Percentiles rank a stretch among this genome's conserved stretches.
Evolutionary conservation across 169 alveolate genomes (phyloP).

Genomic region (Plasmodium yoelii): DNA sequence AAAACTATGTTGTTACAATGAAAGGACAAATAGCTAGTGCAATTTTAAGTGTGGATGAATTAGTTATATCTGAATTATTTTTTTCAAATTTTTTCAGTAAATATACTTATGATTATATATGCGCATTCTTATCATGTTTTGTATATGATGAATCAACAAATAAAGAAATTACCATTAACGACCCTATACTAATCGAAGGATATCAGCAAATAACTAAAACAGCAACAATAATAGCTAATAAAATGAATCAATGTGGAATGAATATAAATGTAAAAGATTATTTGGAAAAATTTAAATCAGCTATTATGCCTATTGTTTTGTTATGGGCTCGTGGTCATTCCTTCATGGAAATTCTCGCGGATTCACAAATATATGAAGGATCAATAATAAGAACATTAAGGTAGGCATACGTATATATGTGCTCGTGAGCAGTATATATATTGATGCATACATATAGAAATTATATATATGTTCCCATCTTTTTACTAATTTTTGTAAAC

Average conservation of each 20-base stretch:
- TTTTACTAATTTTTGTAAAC: background rate
- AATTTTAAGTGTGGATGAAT: conserved; percentile 98
- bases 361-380: conserved; percentile 97
- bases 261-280: conserved; percentile 91
- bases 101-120: conserved; percentile 92
- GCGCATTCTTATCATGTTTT: conserved; percentile 95
- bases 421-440: background rate
- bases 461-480: background rate
- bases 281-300: conserved; percentile 93
- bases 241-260: conserved; percentile 90
- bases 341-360: conserved; percentile 93
- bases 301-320: conserved; percentile 94
- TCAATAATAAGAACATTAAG: conserved; percentile 94
- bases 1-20: conserved; percentile 88
- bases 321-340: conserved; percentile 98
- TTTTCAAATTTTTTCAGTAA: conserved; percentile 94
- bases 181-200: conserved; percentile 82
- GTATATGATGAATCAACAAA: conserved; percentile 93
- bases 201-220: conserved; percentile 79
- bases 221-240: conserved; percentile 89
- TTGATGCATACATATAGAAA: background rate
- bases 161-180: conserved; percentile 84
- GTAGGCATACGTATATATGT: conserved; percentile 26
- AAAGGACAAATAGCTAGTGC: conserved; percentile 99
- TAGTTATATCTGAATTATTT: conserved; percentile 96